Percentiles rank a stretch among this genome's conserved stretches.
These are phyloP conservation scores for Niveomyces coronatus DNA, from an alignment of 2,329 filamentous ascomycete species.

Conservation along the genomic window DNA sequence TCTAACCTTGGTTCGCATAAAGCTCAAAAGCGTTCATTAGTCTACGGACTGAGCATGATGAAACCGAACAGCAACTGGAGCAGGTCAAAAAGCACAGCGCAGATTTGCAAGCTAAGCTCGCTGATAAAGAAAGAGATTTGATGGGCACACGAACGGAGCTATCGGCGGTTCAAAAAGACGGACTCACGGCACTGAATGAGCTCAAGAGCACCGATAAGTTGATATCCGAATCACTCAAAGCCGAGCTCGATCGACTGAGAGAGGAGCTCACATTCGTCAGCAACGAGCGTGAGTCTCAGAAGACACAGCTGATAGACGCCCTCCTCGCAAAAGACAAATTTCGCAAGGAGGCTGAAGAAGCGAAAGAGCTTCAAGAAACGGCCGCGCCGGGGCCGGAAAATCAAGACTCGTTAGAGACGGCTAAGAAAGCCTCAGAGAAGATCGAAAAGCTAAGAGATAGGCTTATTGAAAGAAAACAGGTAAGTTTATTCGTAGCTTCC, in stretches of 20 bases:
- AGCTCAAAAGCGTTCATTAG: constrained; percentile 42
- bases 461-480: constrained; percentile 48
- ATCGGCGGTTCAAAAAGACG: constrained; percentile 43
- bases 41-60: constrained; percentile 37
- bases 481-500: too few relatives aligned
- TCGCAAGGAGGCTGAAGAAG: constrained; percentile 41
- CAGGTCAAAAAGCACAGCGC: constrained; percentile 30
- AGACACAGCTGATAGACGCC: constrained; percentile 49
- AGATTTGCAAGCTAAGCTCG: constrained; percentile 36
- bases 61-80: constrained; percentile 37
- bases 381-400: constrained; percentile 24
- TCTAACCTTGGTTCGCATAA: constrained; percentile 33
- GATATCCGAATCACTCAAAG: constrained; percentile 46
- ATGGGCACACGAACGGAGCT: constrained; percentile 43
- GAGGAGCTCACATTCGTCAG: constrained; percentile 37
- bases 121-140: constrained; percentile 46
- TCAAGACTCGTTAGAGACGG: constrained; percentile 23
- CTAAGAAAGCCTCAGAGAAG: constrained; percentile 38
- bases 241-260: constrained; percentile 46
- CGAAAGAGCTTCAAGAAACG: constrained; percentile 30
- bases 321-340: constrained; percentile 51
- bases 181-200: constrained; percentile 43
- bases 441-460: constrained; percentile 46
- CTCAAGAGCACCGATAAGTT: constrained; percentile 50
- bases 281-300: constrained; percentile 45